phyloP scores from a whole-genome alignment of 2,329 filamentous ascomycete genomes.

The Trichothecium sympodiale region DNA sequence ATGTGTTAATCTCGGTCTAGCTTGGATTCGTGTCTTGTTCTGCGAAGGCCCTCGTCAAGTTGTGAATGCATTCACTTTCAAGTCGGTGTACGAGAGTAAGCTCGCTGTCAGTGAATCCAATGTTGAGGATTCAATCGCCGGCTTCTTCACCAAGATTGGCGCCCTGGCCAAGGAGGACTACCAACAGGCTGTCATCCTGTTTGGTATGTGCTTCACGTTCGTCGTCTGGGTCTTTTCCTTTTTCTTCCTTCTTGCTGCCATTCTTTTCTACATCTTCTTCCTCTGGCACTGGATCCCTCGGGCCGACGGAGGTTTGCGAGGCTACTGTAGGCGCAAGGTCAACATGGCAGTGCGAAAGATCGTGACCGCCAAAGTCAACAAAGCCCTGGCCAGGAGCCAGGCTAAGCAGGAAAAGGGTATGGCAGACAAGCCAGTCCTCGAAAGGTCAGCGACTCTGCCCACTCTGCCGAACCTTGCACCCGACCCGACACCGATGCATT shows the following conservation, averaged over 20 bases:
- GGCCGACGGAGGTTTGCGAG: slow-evolving; percentile 66
- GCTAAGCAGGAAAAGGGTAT: slow-evolving; percentile 42
- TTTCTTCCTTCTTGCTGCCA: slow-evolving; percentile 61
- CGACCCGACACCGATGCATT: slow-evolving; percentile 14
- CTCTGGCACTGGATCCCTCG: slow-evolving; percentile 86
- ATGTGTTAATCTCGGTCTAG: slow-evolving; percentile 26
- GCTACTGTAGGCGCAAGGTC: slow-evolving; percentile 87
- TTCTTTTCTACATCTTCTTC: slow-evolving; percentile 76
- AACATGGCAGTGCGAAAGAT: slow-evolving; percentile 77
- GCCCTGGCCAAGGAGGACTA: slow-evolving; percentile 61
- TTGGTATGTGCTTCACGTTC: slow-evolving; percentile 85
- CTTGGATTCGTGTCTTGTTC: slow-evolving; percentile 78
- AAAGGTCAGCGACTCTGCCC: slow-evolving; percentile 58
- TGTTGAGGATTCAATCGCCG: slow-evolving; percentile 53
- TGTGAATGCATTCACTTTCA: slow-evolving; percentile 81
- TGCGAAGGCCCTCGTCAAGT: slow-evolving; percentile 88
- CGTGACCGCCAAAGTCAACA: slow-evolving; percentile 77
- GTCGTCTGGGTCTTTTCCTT: slow-evolving; percentile 80
- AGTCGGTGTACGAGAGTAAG: slow-evolving; percentile 68
- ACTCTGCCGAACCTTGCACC: slow-evolving; percentile 30
- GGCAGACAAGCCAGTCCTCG: slow-evolving; percentile 35
- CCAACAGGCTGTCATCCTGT: slow-evolving; percentile 72
- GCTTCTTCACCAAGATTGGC: slow-evolving; percentile 77
- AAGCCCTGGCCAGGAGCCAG: slow-evolving; percentile 72
- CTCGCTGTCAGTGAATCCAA: slow-evolving; percentile 43